Evolutionary conservation across 441 rosid species (phyloP).

Genomic region (Brassica hybrid): DNA sequence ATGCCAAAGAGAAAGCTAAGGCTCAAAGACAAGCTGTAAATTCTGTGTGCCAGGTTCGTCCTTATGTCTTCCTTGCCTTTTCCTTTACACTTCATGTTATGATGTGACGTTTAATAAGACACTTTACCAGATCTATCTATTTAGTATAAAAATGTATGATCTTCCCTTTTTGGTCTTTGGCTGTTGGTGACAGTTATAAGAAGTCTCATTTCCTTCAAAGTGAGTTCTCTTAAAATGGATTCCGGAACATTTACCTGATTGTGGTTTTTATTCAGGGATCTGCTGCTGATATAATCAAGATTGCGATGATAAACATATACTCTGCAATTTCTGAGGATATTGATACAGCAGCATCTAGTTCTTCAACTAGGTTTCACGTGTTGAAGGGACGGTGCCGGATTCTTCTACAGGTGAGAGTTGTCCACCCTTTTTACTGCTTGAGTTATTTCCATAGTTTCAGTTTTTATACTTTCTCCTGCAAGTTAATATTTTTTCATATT

Average conservation of each 20-base stretch:
- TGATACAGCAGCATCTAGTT: conserved; percentile 48
- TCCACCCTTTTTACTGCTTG: conserved; percentile 7
- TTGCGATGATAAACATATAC: conserved; percentile 87
- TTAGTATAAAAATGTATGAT: not conserved
- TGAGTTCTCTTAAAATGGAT: not conserved
- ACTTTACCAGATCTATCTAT: not conserved
- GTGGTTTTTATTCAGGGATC: conserved; percentile 67
- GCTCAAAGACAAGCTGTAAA: conserved; percentile 99
- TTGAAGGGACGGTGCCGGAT: conserved; percentile 82
- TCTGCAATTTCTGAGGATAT: conserved; percentile 59
- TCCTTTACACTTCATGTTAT: conserved; percentile 1
- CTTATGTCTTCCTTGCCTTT: conserved; percentile 1
- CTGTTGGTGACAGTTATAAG: conserved; percentile 8
- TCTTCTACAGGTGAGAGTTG: conserved; percentile 76
- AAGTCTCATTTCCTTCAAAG: not conserved
- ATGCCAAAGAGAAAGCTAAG: conserved; percentile 78
- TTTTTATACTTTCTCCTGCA: not conserved
- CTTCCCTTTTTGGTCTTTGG: conserved; percentile 16
- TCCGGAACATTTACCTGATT: conserved; percentile 17
- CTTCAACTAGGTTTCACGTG: conserved; percentile 59
- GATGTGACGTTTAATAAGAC: conserved; percentile 1
- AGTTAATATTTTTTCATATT: not conserved
- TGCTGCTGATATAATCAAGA: conserved; percentile 98
- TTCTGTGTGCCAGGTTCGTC: conserved; percentile 91
- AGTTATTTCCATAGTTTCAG: not conserved